phyloP scores from a whole-genome alignment of 192 early-diverging fungal species.

The Coemansia sp. region DNA sequence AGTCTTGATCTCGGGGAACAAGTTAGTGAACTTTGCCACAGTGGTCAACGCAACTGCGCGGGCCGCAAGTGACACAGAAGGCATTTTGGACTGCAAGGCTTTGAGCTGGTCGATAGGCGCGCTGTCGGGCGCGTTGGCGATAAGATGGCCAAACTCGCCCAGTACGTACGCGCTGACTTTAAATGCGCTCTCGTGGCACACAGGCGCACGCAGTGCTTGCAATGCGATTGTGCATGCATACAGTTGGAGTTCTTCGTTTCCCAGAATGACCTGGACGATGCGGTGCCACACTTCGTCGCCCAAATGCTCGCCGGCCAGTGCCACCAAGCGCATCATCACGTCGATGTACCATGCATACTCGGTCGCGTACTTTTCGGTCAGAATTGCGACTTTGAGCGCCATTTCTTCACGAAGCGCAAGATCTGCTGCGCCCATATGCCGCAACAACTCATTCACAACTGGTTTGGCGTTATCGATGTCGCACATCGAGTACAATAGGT shows the following conservation, averaged over 20 bases:
- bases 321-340: constrained; percentile 93
- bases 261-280: constrained; percentile 94
- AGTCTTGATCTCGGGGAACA: constrained; percentile 97
- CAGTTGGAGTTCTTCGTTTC: constrained; percentile 92
- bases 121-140: constrained; percentile 81
- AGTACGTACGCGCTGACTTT: constrained; percentile 96
- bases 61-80: constrained; percentile 72
- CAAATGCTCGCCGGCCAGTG: constrained; percentile 92
- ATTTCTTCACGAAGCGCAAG: constrained; percentile 92
- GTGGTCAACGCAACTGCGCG: constrained; percentile 86
- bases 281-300: constrained; percentile 98
- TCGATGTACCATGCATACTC: constrained; percentile 99
- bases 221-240: constrained; percentile 87
- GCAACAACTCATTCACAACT: constrained; percentile 89
- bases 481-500: constrained; percentile 97
- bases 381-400: constrained; percentile 97
- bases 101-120: constrained; percentile 94
- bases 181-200: constrained; percentile 93
- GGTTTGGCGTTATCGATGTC: constrained; percentile 79
- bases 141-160: constrained; percentile 97
- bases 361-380: constrained; percentile 96
- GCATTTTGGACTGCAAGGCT: constrained; percentile 89
- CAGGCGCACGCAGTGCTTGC: constrained; percentile 79
- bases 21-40: constrained; percentile 92
- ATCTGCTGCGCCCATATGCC: constrained; percentile 87